These are phyloP conservation scores for Punctularia strigosozonata DNA, from an alignment of 768 basidiomycete genomes.

Conservation along the genomic window DNA sequence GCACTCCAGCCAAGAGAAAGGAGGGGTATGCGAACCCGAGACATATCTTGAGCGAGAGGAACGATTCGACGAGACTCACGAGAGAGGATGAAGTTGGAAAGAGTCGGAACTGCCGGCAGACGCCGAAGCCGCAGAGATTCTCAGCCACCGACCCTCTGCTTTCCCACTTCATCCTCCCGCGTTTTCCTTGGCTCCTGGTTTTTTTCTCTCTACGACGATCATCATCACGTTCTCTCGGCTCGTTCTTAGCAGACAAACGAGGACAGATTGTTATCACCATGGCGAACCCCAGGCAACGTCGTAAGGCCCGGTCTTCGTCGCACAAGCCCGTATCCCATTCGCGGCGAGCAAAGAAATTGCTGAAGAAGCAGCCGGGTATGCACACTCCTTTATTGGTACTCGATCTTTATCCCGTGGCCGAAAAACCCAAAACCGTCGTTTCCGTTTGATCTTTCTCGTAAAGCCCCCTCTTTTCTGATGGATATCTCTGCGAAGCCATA, in stretches of 20 bases:
- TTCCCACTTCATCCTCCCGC: neutral
- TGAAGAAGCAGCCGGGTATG: slow-evolving; percentile 72
- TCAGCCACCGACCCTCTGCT: neutral
- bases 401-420: neutral
- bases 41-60: neutral
- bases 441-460: neutral
- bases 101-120: neutral
- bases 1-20: neutral
- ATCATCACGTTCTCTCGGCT: neutral
- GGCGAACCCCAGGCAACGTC: slow-evolving; percentile 91
- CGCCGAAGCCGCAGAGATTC: neutral
- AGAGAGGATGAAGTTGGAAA: neutral
- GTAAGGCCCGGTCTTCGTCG: slow-evolving; percentile 71
- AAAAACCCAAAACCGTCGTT: neutral
- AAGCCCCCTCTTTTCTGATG: neutral
- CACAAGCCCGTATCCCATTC: slow-evolving; percentile 67
- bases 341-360: slow-evolving; percentile 57
- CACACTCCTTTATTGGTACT: slow-evolving; percentile 5
- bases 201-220: neutral
- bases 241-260: neutral
- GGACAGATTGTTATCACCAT: slow-evolving; percentile 38
- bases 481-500: slow-evolving; percentile 37
- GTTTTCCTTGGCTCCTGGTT: neutral
- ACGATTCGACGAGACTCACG: neutral
- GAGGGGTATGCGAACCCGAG: neutral